Base-by-base conservation (phyloP, 495 filamentous ascomycete genomes). In the Aspergillus haitiensis region DNA sequence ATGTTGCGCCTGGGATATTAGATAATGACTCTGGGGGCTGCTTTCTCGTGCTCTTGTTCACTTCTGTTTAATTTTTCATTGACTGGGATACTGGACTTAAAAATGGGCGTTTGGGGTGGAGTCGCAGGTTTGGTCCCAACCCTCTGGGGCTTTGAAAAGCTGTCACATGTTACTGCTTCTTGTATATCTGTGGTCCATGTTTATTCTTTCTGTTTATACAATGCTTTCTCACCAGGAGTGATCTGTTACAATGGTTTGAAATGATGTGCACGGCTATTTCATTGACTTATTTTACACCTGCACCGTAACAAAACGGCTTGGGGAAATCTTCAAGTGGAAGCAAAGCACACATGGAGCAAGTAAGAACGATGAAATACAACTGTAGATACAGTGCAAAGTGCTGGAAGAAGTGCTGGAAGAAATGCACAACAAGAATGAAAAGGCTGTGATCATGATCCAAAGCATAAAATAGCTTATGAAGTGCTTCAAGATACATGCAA, bases 81-180 rank as follows among this genome's bases (percentile, higher is more conserved):
- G 50, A 64, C 56, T 64, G 64, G 60, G 59, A 50, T 55, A 53
- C 54, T 61, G 55, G 64, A 61, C 45, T 57, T 62, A 62, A 53
- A 65, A 40, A 10, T 44, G 21, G 68, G 69, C 66, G 69, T 71
- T 68, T 58, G 68, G 66, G 52, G 62, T 65, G 66, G 64, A 64
- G 63, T 69, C 60, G 32, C 53, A 60, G 60, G 52, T 66, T 47
- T 65, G 64, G 52, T 59, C 46, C 34, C 48, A 56, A 58, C 51
- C 62, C 58, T 44, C 49, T 40, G 56, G 55, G 47, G 53, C 51
- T 46, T 46, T 56, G 40, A 68, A 69, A 66, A 64, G 61, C 57
- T 65, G 47, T 56, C 39, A 46, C 36, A 53, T 31, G 39, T 53
- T 48, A 48, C 34, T 42, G 32, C 4, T 33, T 35, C 42, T 16